Evolutionary conservation across 2,329 filamentous ascomycete genomes (phyloP).

Genomic region (Beauveria caledonica): DNA sequence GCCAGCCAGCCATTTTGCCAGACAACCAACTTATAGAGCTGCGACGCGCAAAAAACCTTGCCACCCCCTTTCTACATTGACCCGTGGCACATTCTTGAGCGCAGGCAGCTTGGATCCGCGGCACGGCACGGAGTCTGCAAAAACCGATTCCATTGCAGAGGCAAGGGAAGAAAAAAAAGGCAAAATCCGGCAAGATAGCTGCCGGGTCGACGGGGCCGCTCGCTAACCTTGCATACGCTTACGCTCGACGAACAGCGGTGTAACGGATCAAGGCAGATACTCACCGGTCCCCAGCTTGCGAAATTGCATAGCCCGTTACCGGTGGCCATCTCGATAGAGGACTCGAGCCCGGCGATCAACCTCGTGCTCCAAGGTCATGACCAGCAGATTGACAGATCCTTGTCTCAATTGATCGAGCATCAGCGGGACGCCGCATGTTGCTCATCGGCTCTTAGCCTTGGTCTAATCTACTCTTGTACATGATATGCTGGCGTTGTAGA

Average conservation of each 20-base stretch:
- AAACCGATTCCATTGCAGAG: no score
- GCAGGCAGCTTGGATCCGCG: no score
- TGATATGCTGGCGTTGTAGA: background rate
- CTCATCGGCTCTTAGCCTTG: background rate
- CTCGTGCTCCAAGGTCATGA: background rate
- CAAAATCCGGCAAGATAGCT: no score
- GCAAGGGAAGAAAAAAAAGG: no score
- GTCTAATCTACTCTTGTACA: constrained; percentile 1
- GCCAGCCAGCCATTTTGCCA: no score
- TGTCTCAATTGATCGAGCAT: background rate
- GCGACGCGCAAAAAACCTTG: no score
- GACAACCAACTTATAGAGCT: no score
- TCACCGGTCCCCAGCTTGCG: background rate
- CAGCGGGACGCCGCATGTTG: background rate
- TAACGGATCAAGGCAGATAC: background rate
- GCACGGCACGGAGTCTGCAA: no score
- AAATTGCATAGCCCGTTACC: background rate
- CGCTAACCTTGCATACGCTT: background rate
- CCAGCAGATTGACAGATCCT: background rate
- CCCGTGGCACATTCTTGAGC: no score
- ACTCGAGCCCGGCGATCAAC: background rate
- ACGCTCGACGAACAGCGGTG: background rate
- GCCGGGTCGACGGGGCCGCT: background rate
- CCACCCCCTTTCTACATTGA: no score
- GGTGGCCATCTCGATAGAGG: background rate